Evolutionary conservation across 2,329 filamentous ascomycete species (phyloP).

Genomic region (Trichoderma harzianum): DNA sequence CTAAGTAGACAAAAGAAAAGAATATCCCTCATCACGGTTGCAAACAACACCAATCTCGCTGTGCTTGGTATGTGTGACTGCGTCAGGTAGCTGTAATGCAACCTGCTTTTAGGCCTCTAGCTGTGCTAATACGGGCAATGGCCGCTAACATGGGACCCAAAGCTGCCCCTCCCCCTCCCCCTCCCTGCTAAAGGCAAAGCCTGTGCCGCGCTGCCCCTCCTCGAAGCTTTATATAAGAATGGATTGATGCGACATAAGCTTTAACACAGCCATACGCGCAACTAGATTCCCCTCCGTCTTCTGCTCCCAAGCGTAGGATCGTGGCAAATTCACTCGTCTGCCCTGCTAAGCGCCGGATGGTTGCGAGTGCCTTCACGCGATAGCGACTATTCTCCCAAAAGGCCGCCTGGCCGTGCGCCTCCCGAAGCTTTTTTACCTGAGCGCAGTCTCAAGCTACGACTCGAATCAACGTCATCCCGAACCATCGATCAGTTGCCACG

Average conservation of each 20-base stretch:
- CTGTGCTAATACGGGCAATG: not conserved
- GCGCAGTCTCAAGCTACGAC: not conserved
- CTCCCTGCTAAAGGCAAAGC: constrained; percentile 3
- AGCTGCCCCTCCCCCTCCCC: constrained; percentile 16
- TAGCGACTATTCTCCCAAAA: not conserved
- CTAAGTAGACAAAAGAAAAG: not conserved
- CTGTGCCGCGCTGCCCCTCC: not conserved
- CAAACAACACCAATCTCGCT: not conserved
- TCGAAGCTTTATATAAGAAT: constrained; percentile 3
- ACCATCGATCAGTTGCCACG: constrained; percentile 13
- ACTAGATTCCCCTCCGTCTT: not conserved
- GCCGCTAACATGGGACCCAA: not conserved
- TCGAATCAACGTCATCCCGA: constrained; percentile 18
- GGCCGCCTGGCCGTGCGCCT: not conserved
- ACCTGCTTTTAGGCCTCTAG: not conserved
- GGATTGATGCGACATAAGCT: not conserved
- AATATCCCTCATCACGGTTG: constrained; percentile 10
- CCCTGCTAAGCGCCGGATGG: not conserved
- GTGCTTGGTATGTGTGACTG: not conserved
- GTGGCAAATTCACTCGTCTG: not conserved
- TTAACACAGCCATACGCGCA: not conserved
- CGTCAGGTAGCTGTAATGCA: constrained; percentile 9
- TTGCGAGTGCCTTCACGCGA: not conserved
- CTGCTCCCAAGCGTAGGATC: not conserved
- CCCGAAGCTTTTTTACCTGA: not conserved